Evolutionary conservation across 306 rosid species (phyloP).

Genomic region (Prunus dulcis): DNA sequence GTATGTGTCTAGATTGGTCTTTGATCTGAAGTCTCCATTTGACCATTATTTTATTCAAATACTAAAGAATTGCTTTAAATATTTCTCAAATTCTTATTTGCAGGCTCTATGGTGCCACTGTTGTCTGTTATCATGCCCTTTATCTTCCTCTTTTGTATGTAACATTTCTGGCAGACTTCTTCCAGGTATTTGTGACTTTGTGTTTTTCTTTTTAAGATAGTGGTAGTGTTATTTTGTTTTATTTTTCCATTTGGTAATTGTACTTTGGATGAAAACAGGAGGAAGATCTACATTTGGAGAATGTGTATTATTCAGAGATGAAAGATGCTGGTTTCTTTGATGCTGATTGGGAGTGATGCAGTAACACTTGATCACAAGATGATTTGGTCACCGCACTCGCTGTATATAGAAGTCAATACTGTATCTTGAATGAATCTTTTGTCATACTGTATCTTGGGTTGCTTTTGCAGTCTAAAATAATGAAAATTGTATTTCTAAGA

Average conservation of each 20-base stretch:
- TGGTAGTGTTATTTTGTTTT: neutral
- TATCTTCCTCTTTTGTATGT: slow-evolving; percentile 86
- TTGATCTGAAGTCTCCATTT: neutral
- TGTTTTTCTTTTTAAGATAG: neutral
- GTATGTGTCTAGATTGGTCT: slow-evolving; percentile 32
- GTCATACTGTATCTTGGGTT: neutral
- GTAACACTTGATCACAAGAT: slow-evolving; percentile 7
- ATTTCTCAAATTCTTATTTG: slow-evolving; percentile 17
- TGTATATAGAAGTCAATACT: slow-evolving; percentile 46
- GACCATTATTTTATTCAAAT: neutral
- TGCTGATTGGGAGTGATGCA: slow-evolving; percentile 71
- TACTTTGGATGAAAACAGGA: slow-evolving; percentile 46
- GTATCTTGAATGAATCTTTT: neutral
- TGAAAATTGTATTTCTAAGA: neutral
- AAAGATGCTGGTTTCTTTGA: slow-evolving; percentile 96
- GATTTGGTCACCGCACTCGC: neutral
- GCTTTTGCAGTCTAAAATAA: neutral
- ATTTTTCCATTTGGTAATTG: neutral
- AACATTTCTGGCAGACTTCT: slow-evolving; percentile 88
- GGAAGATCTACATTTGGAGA: slow-evolving; percentile 78
- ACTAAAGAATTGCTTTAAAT: slow-evolving; percentile 12
- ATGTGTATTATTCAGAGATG: slow-evolving; percentile 90
- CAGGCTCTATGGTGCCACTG: slow-evolving; percentile 71
- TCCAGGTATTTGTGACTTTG: slow-evolving; percentile 45
- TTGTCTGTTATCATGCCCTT: slow-evolving; percentile 73